These are phyloP conservation scores for Trichosporon sp. DNA, from an alignment of 1,284 basidiomycete genomes.

Conservation along the genomic window DNA sequence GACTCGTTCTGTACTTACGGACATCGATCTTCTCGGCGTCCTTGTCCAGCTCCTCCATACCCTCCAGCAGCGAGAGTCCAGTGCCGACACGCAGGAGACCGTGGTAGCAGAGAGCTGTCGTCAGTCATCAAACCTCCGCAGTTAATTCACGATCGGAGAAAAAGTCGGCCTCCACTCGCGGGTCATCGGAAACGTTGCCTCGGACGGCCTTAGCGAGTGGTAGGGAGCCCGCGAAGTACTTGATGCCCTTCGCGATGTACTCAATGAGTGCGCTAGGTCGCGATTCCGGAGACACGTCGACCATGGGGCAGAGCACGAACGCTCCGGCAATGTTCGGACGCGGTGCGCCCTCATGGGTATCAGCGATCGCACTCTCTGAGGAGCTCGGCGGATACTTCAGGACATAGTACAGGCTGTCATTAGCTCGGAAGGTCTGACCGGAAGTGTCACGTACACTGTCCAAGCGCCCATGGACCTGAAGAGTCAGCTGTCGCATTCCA, in stretches of 20 bases:
- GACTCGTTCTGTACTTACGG: constrained; percentile 40
- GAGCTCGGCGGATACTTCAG: constrained; percentile 51
- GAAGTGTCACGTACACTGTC: constrained; percentile 34
- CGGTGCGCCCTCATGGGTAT: constrained; percentile 22
- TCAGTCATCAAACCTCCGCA: constrained; percentile 27
- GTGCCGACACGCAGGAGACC: constrained; percentile 59
- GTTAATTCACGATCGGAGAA: constrained; percentile 53
- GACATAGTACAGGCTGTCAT: constrained; percentile 47
- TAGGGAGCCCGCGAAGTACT: constrained; percentile 56
- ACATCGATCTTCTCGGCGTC: constrained; percentile 51
- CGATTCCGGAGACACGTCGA: constrained; percentile 56
- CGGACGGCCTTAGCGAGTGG: constrained; percentile 58
- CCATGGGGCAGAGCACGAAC: constrained; percentile 58
- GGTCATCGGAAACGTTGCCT: constrained; percentile 61
- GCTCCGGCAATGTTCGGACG: constrained; percentile 53
- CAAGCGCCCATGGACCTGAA: constrained; percentile 41
- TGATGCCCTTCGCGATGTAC: constrained; percentile 51
- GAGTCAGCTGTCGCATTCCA: constrained; percentile 26
- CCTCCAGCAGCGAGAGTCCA: constrained; percentile 58
- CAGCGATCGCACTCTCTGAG: constrained; percentile 31
- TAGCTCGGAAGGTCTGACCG: constrained; percentile 19
- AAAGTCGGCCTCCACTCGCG: constrained; percentile 58
- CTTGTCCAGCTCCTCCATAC: constrained; percentile 55
- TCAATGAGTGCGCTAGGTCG: constrained; percentile 56
- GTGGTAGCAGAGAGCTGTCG: constrained; percentile 57